Conservation (phyloP, 2,329 filamentous ascomycete genomes). For the Claviceps quebecensis region DNA sequence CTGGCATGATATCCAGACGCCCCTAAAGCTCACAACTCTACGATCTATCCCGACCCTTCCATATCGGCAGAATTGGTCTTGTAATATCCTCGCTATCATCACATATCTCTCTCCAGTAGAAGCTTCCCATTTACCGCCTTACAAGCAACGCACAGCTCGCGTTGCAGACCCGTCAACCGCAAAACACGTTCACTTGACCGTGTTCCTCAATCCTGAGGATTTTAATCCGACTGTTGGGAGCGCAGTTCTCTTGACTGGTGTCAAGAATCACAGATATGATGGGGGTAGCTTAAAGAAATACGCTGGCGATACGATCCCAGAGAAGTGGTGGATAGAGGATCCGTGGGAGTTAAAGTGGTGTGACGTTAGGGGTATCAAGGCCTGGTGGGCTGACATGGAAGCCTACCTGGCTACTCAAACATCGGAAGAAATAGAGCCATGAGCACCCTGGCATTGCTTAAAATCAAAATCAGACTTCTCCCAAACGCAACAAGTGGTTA, state of each 20-base stretch:
- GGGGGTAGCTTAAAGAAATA: slow-evolving; percentile 32
- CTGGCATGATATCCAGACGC: slow-evolving; percentile 26
- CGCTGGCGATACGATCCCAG: slow-evolving; percentile 24
- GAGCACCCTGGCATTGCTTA: not conserved
- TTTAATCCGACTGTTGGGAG: slow-evolving; percentile 35
- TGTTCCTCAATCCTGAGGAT: slow-evolving; percentile 37
- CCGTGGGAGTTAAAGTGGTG: slow-evolving; percentile 35
- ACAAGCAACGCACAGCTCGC: slow-evolving; percentile 36
- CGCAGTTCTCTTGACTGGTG: slow-evolving; percentile 36
- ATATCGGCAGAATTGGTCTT: slow-evolving; percentile 44
- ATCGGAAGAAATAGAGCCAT: slow-evolving; percentile 3
- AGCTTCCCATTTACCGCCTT: slow-evolving; percentile 33
- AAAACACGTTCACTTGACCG: slow-evolving; percentile 38
- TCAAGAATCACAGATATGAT: slow-evolving; percentile 44
- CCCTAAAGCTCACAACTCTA: slow-evolving; percentile 38
- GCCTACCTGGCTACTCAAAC: slow-evolving; percentile 6
- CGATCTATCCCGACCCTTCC: slow-evolving; percentile 36
- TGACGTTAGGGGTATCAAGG: slow-evolving; percentile 28
- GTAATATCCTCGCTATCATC: slow-evolving; percentile 40
- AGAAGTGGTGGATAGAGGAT: slow-evolving; percentile 38
- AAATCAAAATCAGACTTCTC: not conserved
- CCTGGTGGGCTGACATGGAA: slow-evolving; percentile 28
- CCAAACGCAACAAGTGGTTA: not conserved
- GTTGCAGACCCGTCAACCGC: slow-evolving; percentile 36
- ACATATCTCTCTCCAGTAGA: slow-evolving; percentile 32